Evolutionary conservation across 768 basidiomycete species (phyloP).

Genomic region (Mycena chlorophos): DNA sequence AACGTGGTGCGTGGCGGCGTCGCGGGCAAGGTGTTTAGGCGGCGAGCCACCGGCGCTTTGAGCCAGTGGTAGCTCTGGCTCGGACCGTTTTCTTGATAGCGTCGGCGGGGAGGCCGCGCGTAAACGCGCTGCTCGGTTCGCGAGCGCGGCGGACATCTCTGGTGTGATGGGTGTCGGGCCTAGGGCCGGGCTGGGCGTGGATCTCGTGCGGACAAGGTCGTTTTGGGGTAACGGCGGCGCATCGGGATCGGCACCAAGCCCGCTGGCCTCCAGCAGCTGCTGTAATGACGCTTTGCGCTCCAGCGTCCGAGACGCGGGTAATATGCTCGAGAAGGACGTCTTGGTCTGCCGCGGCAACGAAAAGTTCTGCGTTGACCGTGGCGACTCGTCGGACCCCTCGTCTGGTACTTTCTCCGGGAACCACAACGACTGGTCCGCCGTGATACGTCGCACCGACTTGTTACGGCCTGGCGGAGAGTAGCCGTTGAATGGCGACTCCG

Average conservation of each 20-base stretch:
- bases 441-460: not conserved
- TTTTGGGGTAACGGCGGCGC: not conserved
- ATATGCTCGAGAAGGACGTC: not conserved
- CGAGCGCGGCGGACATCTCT: not conserved
- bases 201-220: not conserved
- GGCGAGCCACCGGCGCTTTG: not conserved
- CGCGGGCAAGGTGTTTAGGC: not conserved
- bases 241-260: not conserved
- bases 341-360: not conserved
- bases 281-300: not conserved
- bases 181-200: not conserved
- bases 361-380: not conserved
- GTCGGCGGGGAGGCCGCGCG: not conserved
- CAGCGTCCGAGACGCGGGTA: not conserved
- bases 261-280: not conserved
- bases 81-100: no score
- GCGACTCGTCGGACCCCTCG: not conserved
- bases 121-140: not conserved
- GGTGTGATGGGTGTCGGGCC: not conserved
- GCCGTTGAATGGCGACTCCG: not conserved
- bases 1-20: not conserved
- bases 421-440: slow-evolving; percentile 1
- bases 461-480: not conserved
- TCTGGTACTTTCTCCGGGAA: not conserved
- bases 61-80: not conserved